A percentile compares a stretch with the other conserved stretches of the same genome.
Conservation (phyloP, 192 early-diverging fungal species). For the Linnemannia exigua region DNA sequence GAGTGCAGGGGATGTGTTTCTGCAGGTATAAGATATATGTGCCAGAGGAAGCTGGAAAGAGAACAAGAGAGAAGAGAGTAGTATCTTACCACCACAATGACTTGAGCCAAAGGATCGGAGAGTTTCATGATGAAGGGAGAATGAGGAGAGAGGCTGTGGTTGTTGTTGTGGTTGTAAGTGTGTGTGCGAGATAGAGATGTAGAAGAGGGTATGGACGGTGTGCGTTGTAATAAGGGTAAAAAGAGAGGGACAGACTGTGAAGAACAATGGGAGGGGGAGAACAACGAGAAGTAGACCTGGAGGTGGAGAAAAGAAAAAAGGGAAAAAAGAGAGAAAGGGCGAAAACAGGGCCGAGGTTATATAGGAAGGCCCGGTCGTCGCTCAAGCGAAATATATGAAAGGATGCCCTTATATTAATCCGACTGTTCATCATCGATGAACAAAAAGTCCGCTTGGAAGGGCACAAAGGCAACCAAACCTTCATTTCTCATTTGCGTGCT, state of each 20-base stretch:
- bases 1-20: too few species aligned
- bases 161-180: too few species aligned
- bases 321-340: neutral
- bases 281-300: constrained; percentile 18
- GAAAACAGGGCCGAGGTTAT: neutral
- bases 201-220: constrained; percentile 10
- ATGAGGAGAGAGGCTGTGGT: neutral
- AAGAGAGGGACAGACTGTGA: constrained; percentile 4
- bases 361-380: constrained; percentile 4
- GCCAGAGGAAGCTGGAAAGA: neutral
- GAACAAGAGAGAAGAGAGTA: neutral
- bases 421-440: neutral
- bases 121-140: constrained; percentile 21
- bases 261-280: neutral
- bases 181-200: neutral
- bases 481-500: neutral
- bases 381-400: neutral
- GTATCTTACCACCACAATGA: constrained; percentile 42
- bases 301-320: constrained; percentile 32
- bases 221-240: constrained; percentile 31
- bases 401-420: neutral
- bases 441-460: neutral
- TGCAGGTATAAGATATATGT: too few species aligned
- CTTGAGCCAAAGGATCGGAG: constrained; percentile 48
- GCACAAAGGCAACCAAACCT: constrained; percentile 8